Conservation (phyloP, 148 eudicot genomes). For the Silene conica region DNA sequence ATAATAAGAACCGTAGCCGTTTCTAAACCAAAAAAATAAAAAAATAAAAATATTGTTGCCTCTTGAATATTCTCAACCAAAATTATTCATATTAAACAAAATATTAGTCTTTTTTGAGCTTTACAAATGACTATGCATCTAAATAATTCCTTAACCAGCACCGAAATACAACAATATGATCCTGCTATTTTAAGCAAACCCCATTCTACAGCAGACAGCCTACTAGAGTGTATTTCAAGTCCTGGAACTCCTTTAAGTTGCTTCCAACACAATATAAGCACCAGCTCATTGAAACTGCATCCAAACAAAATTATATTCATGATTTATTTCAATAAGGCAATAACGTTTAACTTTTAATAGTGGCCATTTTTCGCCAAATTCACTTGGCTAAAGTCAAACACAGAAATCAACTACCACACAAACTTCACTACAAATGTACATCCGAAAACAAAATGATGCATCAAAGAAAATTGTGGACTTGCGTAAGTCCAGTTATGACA, state of each 20-base stretch:
- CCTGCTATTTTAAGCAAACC: too few relatives aligned
- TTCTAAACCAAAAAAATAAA: too few relatives aligned
- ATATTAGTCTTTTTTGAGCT: too few relatives aligned
- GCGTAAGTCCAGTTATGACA: not conserved
- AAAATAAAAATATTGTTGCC: too few relatives aligned
- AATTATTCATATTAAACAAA: too few relatives aligned
- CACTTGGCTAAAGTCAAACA: not conserved
- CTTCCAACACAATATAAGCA: constrained; percentile 71
- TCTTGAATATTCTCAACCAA: too few relatives aligned
- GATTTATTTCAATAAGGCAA: not conserved
- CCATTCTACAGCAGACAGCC: constrained; percentile 32
- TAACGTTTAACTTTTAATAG: too few relatives aligned
- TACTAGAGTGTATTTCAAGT: constrained; percentile 28
- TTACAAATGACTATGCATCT: too few relatives aligned
- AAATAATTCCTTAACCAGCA: too few relatives aligned
- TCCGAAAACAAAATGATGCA: not conserved
- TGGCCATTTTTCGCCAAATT: not conserved
- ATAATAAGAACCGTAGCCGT: too few relatives aligned
- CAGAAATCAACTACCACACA: not conserved
- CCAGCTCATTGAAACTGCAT: constrained; percentile 79
- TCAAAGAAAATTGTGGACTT: too few relatives aligned
- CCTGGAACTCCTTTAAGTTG: constrained; percentile 60
- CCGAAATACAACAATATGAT: too few relatives aligned
- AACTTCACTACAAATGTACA: not conserved
- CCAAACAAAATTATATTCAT: constrained; percentile 18